Base-by-base conservation (phyloP, 75 land plant genomes). In the Cupressus sempervirens region DNA sequence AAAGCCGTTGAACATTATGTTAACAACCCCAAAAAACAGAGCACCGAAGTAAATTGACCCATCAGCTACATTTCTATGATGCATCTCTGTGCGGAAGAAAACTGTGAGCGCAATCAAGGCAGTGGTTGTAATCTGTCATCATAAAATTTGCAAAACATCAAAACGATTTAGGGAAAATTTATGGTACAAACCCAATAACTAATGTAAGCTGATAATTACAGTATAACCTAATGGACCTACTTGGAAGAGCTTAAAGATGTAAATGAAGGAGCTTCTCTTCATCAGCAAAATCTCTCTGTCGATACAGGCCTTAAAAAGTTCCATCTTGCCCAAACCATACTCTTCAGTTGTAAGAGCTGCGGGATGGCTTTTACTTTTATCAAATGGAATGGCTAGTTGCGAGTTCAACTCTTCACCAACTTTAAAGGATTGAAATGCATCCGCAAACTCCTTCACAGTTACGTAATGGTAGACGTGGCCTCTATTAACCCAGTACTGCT, bases 1-100 rank as follows among this genome's bases (percentile, higher is more conserved):
- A 65, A 88, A 74, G 20, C 94, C 94, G 52, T 90, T 93, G 82
- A 93, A 93, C 91, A 90, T 91, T 7, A 86, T 68, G 53, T 72
- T 86, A 26, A 85, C 32, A 6, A 92, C 82, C 1, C 56, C 77
- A 32, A 88, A 92, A 86, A 93, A 93, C 81, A 91, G 73, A 7
- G 92, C 89, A 14, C 92, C 93, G 35, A 86, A 45, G 81, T 89
- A 93, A 32, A 88, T 58, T 1, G 83, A 76, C 0, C 93, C 93
- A 58, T 89, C 92, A 0, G 20, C 74, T 0, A 86, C 73, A 7
- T 40, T 81, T 16, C 80, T 48, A 10, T 54, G 73, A 79, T 88
- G 53, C 86, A 93, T 88, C 32, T 86, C 65, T 0, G 92, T 92
- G 8, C 88, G 90, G 20, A 90, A 81, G 70, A 90, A 92, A 68